Evolutionary conservation across 306 rosid species (phyloP).

Genomic region (Vigna angularis): DNA sequence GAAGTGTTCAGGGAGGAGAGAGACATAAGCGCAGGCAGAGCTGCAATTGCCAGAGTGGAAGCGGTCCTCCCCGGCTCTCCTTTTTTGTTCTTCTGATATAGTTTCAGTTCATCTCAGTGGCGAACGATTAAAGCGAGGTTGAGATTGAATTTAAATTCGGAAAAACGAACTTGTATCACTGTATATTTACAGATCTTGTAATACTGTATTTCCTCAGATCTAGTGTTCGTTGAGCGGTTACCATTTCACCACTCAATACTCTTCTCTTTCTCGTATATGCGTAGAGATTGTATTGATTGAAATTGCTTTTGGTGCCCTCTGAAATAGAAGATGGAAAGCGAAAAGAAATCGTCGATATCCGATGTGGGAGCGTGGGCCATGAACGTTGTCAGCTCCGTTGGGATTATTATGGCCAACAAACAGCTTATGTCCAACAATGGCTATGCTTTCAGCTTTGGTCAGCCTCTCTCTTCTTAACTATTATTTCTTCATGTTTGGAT

Average conservation of each 20-base stretch:
- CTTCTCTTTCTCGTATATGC: not conserved
- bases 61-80: conserved; percentile 46
- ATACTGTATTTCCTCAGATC: conserved; percentile 41
- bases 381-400: conserved; percentile 90
- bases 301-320: conserved; percentile 28
- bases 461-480: conserved; percentile 25
- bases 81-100: not conserved
- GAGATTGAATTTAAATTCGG: conserved; percentile 17
- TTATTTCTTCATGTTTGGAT: conserved; percentile 22
- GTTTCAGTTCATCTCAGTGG: conserved; percentile 5
- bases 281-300: not conserved
- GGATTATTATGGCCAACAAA: conserved; percentile 92
- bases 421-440: conserved; percentile 87
- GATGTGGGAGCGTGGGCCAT: conserved; percentile 92
- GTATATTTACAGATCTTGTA: not conserved
- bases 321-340: conserved; percentile 61
- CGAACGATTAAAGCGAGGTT: not conserved
- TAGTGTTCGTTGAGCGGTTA: conserved; percentile 24
- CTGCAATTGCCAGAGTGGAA: conserved; percentile 21
- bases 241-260: not conserved
- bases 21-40: conserved; percentile 28
- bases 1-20: conserved; percentile 44
- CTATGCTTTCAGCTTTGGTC: conserved; percentile 79
- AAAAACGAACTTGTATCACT: not conserved
- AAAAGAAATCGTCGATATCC: conserved; percentile 75